These are phyloP conservation scores for California macrophylla DNA, from an alignment of 441 rosid genomes.

Conservation along the genomic window DNA sequence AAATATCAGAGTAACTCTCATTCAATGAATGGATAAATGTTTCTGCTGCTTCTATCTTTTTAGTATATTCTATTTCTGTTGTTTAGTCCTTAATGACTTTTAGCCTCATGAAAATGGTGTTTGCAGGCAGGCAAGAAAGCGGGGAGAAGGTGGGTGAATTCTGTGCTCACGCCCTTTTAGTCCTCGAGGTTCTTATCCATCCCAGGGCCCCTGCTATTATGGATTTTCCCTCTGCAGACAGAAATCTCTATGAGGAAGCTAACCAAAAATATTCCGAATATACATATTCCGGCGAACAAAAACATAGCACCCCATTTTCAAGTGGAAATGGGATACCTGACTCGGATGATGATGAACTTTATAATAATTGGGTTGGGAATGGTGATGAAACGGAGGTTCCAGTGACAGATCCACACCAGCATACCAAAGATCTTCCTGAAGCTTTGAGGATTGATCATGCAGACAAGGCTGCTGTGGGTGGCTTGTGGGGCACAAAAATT, in stretches of 20 bases:
- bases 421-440: conserved; percentile 17
- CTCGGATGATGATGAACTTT: conserved; percentile 36
- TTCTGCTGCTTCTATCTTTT: not conserved
- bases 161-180: conserved; percentile 60
- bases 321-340: conserved; percentile 20
- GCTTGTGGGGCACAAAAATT: conserved; percentile 17
- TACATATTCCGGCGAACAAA: conserved; percentile 23
- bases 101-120: conserved; percentile 1
- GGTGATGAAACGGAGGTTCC: conserved; percentile 24
- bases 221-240: conserved; percentile 26
- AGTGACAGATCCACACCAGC: conserved; percentile 15
- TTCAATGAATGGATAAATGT: not conserved
- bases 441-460: conserved; percentile 20
- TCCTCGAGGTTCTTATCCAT: conserved; percentile 75
- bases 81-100: not conserved
- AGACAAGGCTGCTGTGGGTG: conserved; percentile 17
- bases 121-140: conserved; percentile 51
- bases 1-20: not conserved
- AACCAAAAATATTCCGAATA: conserved; percentile 20
- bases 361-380: conserved; percentile 31
- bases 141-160: conserved; percentile 47
- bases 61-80: not conserved
- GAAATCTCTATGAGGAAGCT: conserved; percentile 19
- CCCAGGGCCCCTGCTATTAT: conserved; percentile 60
- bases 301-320: conserved; percentile 20